Conservation (phyloP, 306 rosid genomes). For the Cajanus cajan region DNA sequence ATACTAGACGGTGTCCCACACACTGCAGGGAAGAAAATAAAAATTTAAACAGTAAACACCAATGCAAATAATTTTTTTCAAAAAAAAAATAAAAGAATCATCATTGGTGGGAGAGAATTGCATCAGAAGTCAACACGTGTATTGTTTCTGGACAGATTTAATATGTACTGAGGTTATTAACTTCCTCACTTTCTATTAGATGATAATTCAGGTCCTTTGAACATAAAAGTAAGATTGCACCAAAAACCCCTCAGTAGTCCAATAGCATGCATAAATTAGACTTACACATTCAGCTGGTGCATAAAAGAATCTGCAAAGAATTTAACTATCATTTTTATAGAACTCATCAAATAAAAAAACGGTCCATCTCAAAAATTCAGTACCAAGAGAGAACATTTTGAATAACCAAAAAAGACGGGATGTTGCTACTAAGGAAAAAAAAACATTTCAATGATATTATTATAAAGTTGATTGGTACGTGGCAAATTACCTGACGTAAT, state of each 20-base stretch:
- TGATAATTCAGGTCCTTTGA: slow-evolving; percentile 20
- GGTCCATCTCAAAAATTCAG: background rate
- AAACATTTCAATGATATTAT: too few relatives aligned
- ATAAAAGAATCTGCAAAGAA: slow-evolving; percentile 7
- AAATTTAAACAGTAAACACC: background rate
- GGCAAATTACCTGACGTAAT: background rate
- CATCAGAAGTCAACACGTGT: background rate
- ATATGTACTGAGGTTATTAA: background rate
- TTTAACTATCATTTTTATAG: background rate
- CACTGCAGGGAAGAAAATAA: background rate
- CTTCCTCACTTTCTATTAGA: background rate
- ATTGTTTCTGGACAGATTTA: background rate
- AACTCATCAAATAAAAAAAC: slow-evolving; percentile 3
- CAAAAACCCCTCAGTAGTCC: background rate
- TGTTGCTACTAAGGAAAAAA: background rate
- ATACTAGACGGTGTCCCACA: background rate
- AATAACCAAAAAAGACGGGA: slow-evolving; percentile 11
- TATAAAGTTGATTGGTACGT: slow-evolving; percentile 13
- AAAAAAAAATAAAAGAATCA: background rate
- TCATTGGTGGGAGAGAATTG: background rate
- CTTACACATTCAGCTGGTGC: slow-evolving; percentile 15
- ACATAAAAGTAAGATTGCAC: background rate
- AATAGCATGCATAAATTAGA: background rate
- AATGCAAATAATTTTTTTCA: background rate
- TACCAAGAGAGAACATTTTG: background rate